These are phyloP conservation scores for Climacium dendroides DNA, from an alignment of 225 moss, liverwort and hornwort species.

Conservation along the genomic window DNA sequence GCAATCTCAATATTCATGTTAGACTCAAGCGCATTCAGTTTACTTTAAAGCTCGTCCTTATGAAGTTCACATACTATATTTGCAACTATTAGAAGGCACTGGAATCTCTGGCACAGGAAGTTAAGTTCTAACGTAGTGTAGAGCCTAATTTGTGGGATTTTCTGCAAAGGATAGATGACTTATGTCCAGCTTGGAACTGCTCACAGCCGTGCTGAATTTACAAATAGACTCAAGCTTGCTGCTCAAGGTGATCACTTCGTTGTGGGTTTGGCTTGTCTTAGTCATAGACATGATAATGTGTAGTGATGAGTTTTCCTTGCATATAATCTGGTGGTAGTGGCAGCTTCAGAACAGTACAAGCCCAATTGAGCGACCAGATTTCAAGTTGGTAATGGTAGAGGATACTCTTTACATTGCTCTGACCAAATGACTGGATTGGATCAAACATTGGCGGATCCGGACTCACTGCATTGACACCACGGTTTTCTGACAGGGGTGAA, in stretches of 20 bases:
- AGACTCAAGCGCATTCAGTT: neutral
- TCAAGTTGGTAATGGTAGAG: neutral
- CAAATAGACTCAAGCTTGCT: conserved; percentile 33
- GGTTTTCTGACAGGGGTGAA: conserved; percentile 16
- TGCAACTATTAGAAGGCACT: neutral
- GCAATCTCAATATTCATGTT: neutral
- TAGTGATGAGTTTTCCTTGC: neutral
- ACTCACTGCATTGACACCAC: neutral
- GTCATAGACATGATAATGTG: neutral
- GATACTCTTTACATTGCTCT: neutral
- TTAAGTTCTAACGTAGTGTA: neutral
- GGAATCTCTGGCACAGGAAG: neutral
- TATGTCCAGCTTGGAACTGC: conserved; percentile 53
- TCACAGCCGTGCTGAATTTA: conserved; percentile 42
- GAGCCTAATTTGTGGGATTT: neutral
- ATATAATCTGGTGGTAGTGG: neutral
- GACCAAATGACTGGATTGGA: neutral
- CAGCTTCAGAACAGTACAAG: neutral
- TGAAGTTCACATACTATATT: neutral
- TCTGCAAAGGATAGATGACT: conserved; percentile 41
- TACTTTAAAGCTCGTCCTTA: neutral
- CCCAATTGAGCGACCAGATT: neutral
- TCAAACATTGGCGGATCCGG: neutral
- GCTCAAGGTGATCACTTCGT: conserved; percentile 26
- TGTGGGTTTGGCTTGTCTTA: neutral